Conservation (phyloP, 176 grass and related monocot genomes). For the Typha latifolia region DNA sequence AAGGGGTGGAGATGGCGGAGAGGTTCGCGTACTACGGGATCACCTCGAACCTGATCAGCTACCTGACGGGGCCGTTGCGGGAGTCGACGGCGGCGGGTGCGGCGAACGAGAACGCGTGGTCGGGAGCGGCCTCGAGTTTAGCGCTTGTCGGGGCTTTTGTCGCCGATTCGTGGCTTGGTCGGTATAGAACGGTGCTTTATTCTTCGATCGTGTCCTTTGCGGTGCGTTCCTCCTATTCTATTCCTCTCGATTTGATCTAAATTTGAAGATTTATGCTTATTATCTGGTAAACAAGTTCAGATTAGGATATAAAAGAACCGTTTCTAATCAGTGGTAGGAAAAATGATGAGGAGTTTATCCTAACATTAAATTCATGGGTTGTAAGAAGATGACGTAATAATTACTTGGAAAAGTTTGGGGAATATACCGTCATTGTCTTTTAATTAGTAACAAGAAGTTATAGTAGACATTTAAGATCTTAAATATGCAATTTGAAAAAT, state of each 20-base stretch:
- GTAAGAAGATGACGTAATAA: too few relatives aligned
- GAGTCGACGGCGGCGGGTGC: slow-evolving; percentile 40
- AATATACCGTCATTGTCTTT: too few relatives aligned
- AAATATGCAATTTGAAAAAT: too few relatives aligned
- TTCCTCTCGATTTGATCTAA: neutral
- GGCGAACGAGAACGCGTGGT: slow-evolving; percentile 35
- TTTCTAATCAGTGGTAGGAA: too few relatives aligned
- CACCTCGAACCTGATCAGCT: slow-evolving; percentile 51
- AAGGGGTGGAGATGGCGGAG: slow-evolving; percentile 53
- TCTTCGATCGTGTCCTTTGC: slow-evolving; percentile 5
- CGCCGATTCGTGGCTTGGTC: slow-evolving; percentile 52
- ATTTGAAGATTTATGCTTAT: neutral
- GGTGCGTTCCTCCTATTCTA: neutral
- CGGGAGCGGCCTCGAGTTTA: slow-evolving; percentile 29
- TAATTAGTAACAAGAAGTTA: too few relatives aligned
- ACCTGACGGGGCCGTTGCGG: slow-evolving; percentile 56
- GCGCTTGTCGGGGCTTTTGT: slow-evolving; percentile 48
- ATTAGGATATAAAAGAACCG: too few relatives aligned
- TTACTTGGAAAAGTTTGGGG: too few relatives aligned
- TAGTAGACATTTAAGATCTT: too few relatives aligned
- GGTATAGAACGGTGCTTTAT: slow-evolving; percentile 23
- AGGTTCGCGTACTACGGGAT: slow-evolving; percentile 50
- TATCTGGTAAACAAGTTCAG: neutral
- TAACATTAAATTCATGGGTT: too few relatives aligned
- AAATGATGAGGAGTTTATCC: too few relatives aligned